Conservation (phyloP, 2,329 filamentous ascomycete species). For the Aureobasidium vineae region DNA sequence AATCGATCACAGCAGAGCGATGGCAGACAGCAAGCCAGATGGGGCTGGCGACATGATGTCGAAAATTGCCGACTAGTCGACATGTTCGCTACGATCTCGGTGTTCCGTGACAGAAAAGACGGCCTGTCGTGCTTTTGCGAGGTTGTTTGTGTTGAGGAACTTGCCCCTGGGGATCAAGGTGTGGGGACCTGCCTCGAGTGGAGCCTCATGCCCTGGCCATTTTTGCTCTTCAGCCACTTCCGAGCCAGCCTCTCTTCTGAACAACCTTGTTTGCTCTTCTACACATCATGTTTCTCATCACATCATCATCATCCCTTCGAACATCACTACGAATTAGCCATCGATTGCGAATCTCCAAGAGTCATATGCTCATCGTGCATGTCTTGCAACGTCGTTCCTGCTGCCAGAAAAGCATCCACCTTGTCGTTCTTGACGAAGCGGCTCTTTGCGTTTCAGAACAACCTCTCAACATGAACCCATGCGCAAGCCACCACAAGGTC, state of each 20-base stretch:
- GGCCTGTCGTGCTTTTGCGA: background rate
- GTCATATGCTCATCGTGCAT: background rate
- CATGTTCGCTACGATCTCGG: background rate
- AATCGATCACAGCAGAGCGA: background rate
- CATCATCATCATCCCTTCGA: background rate
- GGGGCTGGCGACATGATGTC: background rate
- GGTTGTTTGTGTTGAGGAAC: conserved; percentile 11
- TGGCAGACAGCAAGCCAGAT: background rate
- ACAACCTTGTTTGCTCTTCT: conserved; percentile 9
- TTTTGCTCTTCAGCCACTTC: background rate
- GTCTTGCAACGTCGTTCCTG: background rate
- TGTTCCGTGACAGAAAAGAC: background rate
- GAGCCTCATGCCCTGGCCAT: background rate
- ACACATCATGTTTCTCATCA: background rate
- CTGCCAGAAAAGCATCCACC: background rate
- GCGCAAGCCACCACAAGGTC: conserved; percentile 14
- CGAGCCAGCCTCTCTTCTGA: background rate
- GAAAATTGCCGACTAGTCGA: background rate
- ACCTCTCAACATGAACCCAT: conserved; percentile 16
- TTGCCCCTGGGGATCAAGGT: background rate
- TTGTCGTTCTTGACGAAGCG: background rate
- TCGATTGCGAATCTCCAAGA: background rate
- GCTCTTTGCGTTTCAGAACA: conserved; percentile 22
- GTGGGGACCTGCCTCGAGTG: conserved; percentile 7
- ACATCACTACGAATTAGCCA: background rate